These are phyloP conservation scores for Phyllosticta capitalensis DNA, from an alignment of 2,329 filamentous ascomycete species.

Conservation along the genomic window DNA sequence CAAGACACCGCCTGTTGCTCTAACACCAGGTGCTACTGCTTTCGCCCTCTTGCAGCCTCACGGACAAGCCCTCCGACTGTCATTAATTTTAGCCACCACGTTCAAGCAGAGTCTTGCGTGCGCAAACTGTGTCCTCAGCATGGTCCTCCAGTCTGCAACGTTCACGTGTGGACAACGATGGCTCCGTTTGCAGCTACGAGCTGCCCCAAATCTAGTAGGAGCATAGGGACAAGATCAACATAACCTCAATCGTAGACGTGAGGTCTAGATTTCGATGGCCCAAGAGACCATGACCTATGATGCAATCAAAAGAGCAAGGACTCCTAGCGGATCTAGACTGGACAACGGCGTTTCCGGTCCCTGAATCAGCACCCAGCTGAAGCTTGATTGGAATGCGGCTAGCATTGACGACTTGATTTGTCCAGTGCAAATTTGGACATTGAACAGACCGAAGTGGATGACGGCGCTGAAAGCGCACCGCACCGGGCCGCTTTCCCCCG, in stretches of 20 bases:
- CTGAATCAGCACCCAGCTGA: neutral
- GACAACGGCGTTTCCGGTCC: neutral
- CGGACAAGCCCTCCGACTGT: no score
- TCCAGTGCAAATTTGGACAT: neutral
- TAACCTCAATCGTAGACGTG: neutral
- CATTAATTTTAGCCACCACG: no score
- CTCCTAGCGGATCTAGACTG: neutral
- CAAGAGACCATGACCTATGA: neutral
- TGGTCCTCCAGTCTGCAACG: no score
- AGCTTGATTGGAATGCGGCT: neutral
- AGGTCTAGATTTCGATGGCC: neutral
- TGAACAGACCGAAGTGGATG: neutral
- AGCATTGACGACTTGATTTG: neutral
- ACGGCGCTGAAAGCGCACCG: neutral
- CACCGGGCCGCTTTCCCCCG: no score
- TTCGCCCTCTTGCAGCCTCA: no score
- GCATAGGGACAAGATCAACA: neutral
- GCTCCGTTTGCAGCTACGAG: no score
- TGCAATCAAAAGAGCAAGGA: neutral
- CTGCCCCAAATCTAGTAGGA: no score
- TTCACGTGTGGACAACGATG: no score
- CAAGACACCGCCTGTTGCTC: no score
- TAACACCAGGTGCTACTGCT: no score
- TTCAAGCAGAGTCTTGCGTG: no score
- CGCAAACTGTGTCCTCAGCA: no score